phyloP scores from a whole-genome alignment of 768 basidiomycete genomes.

The Boletus vermiculosoides region DNA sequence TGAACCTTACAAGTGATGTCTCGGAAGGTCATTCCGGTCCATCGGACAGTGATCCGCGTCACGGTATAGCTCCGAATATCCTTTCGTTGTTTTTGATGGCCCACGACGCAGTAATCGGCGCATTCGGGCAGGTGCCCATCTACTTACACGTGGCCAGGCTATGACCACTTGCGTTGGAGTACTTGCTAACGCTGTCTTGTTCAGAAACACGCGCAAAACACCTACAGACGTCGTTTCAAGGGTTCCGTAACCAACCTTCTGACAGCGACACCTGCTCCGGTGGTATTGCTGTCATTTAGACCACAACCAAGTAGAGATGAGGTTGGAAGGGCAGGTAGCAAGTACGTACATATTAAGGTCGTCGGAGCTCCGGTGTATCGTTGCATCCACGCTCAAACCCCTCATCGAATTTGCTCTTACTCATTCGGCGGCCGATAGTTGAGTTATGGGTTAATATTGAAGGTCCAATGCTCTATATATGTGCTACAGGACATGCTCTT shows the following conservation, averaged over 20 bases:
- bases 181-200: too few species aligned
- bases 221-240: not conserved
- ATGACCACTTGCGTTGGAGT: too few species aligned
- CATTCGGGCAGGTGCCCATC: not conserved
- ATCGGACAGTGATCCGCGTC: not conserved
- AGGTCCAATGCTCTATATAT: not conserved
- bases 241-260: not conserved
- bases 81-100: too few species aligned
- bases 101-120: too few species aligned
- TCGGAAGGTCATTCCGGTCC: not conserved
- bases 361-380: not conserved
- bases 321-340: not conserved
- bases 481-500: not conserved
- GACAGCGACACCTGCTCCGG: not conserved
- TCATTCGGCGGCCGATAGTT: not conserved
- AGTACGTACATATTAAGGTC: too few species aligned
- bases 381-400: not conserved
- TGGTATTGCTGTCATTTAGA: not conserved
- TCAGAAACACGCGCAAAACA: not conserved
- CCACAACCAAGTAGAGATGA: not conserved
- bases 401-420: not conserved
- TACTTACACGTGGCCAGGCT: too few species aligned
- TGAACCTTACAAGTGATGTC: not conserved
- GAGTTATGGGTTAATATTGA: too few species aligned
- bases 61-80: not conserved